Evolutionary conservation across 805 yeast species (phyloP).

Genomic region (Candida coleopterorum): DNA sequence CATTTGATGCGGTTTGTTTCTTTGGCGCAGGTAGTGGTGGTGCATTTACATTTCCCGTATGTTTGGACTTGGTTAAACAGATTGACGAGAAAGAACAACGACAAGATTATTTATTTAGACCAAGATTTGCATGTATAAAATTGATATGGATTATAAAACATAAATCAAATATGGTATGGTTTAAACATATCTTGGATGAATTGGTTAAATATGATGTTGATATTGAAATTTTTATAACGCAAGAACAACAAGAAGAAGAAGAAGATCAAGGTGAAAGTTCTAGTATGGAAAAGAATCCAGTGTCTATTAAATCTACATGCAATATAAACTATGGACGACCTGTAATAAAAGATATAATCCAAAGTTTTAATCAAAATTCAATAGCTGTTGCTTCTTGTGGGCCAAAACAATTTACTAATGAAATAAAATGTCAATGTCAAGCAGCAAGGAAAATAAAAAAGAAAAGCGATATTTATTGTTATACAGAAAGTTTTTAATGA

Average conservation of each 20-base stretch:
- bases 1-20: slow-evolving; percentile 37
- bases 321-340: slow-evolving; percentile 7
- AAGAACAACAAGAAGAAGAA: slow-evolving; percentile 11
- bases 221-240: slow-evolving; percentile 29
- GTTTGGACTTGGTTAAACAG: slow-evolving; percentile 32
- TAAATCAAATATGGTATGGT: slow-evolving; percentile 33
- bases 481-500: slow-evolving; percentile 29
- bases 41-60: slow-evolving; percentile 42
- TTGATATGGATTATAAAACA: slow-evolving; percentile 31
- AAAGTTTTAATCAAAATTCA: slow-evolving; percentile 12
- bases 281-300: slow-evolving; percentile 1
- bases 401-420: slow-evolving; percentile 26
- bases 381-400: slow-evolving; percentile 42
- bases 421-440: slow-evolving; percentile 26
- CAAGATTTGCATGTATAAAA: slow-evolving; percentile 20
- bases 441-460: slow-evolving; percentile 19
- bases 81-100: slow-evolving; percentile 20
- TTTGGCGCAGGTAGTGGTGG: slow-evolving; percentile 45
- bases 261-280: slow-evolving; percentile 3
- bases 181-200: slow-evolving; percentile 26
- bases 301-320: slow-evolving; percentile 1
- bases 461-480: slow-evolving; percentile 39
- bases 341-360: not conserved
- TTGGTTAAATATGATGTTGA: slow-evolving; percentile 16
- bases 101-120: slow-evolving; percentile 30